Percentiles rank a stretch among this genome's conserved stretches.
These are phyloP conservation scores for Didymella lethalis DNA, from an alignment of 2,329 filamentous ascomycete genomes.

Conservation along the genomic window DNA sequence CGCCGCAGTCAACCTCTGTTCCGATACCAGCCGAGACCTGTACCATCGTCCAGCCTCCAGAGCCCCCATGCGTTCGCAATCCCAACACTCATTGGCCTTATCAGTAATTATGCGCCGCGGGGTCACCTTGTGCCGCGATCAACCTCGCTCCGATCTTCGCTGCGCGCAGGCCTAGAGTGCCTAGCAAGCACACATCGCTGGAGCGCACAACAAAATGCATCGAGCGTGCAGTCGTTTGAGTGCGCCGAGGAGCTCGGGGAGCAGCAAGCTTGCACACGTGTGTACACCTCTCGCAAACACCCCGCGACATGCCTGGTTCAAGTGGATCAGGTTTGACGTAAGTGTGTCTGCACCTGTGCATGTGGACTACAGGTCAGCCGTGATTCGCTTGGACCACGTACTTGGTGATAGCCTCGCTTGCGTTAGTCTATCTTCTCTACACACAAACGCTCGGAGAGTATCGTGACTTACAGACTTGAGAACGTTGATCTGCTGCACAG, in stretches of 20 bases:
- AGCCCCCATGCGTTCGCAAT: constrained; percentile 36
- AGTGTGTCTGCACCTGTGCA: constrained; percentile 13
- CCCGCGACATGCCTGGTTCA: constrained; percentile 7
- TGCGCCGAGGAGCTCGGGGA: constrained; percentile 17
- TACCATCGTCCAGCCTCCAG: constrained; percentile 26
- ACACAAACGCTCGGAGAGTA: constrained; percentile 25
- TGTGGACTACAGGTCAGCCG: constrained; percentile 44
- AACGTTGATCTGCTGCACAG: constrained; percentile 74
- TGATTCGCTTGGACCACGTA: constrained; percentile 51
- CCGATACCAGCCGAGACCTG: constrained; percentile 43
- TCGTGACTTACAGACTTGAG: constrained; percentile 59
- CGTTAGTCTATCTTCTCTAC: constrained; percentile 24
- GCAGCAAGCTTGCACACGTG: constrained; percentile 22
- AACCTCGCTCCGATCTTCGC: constrained; percentile 41
- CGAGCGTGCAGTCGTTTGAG: not conserved
- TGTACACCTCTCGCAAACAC: constrained; percentile 9
- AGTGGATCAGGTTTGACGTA: constrained; percentile 15
- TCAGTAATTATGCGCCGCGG: constrained; percentile 36
- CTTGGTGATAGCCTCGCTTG: constrained; percentile 49
- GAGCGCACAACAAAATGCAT: constrained; percentile 7
- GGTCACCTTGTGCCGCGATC: constrained; percentile 27
- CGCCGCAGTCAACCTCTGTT: constrained; percentile 17
- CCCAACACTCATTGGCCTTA: constrained; percentile 45
- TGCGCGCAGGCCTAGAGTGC: constrained; percentile 15
- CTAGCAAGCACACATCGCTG: constrained; percentile 13